A percentile compares a stretch with the other conserved stretches of the same genome.
These are phyloP conservation scores for Blastocystis sp. DNA, from an alignment of 352 stramenopile genomes.

Conservation along the genomic window DNA sequence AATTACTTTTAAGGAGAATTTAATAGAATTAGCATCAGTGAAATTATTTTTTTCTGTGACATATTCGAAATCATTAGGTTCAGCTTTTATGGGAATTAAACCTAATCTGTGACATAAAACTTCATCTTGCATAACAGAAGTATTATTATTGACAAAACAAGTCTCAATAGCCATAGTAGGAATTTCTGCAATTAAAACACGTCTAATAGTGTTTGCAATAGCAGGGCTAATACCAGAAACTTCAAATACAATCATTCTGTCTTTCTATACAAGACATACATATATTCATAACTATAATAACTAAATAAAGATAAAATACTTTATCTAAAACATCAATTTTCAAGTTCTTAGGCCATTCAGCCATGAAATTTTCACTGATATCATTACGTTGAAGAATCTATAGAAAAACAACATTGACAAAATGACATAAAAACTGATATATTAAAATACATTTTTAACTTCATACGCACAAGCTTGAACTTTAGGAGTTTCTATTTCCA, in stretches of 20 bases:
- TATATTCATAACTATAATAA: too few species aligned
- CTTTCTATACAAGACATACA: constrained; percentile 3
- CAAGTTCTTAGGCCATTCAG: too few species aligned
- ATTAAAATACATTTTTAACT: too few species aligned
- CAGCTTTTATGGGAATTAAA: constrained; percentile 37
- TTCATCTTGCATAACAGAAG: constrained; percentile 44
- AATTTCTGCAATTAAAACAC: constrained; percentile 44
- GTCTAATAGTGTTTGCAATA: constrained; percentile 43
- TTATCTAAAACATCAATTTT: too few species aligned
- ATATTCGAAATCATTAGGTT: constrained; percentile 34
- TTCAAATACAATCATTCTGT: constrained; percentile 40
- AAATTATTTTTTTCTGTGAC: constrained; percentile 6
- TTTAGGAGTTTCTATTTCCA: too few species aligned
- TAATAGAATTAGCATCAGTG: constrained; percentile 39
- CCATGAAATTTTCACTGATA: too few species aligned
- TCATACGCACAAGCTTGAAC: too few species aligned
- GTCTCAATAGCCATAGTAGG: constrained; percentile 43
- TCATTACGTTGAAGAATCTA: too few species aligned
- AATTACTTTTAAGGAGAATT: constrained; percentile 34
- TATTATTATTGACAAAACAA: constrained; percentile 43
- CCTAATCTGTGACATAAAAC: constrained; percentile 42
- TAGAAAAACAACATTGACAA: too few species aligned
- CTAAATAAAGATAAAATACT: too few species aligned
- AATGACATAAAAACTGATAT: too few species aligned
- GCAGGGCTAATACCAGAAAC: constrained; percentile 40